Evolutionary conservation across 768 basidiomycete species (phyloP), one percentile per base, ranked within the genome.

Genomic region (Fistulinella prunicolor): DNA sequence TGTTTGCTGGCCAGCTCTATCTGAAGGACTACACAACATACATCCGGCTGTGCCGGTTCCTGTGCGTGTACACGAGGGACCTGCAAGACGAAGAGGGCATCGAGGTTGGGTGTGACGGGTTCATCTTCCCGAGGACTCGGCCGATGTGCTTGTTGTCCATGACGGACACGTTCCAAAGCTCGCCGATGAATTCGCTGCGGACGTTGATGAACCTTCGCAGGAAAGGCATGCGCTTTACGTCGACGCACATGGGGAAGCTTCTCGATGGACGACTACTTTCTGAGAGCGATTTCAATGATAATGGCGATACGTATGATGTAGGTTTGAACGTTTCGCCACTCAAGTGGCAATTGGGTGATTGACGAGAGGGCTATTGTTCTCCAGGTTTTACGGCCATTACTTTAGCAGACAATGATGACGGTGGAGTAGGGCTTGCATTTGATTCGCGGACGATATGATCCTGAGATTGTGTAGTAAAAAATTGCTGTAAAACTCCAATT

Each of bases 221-320:
- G 49, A 76, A 73, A 47, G 73, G 73, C 9, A 57, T 69, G 56
- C 54, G 60, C 16, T 76, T 64, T 49, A 39, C 50, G 16, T 41
- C 51, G 38, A 74, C 73, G 14, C 73, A 36, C 17, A 36, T 36
- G 35, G 35, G 35, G 16, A 36, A 36, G 17, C 17, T 36, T 5
- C 35, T 36, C 24, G 49, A 65, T 38, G 62, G 54, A n/a, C 58
- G 47, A 40, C 36, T 45, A 4, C 48, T 70, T 41, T 49, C 21
- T 1, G 38, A 46, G 30, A 49, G 54, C 40, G 69, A 69, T 41
- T 67, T 70, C n/a, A 28, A 38, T 9, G 30, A 23, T 28, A n/a
- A n/a, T n/a, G n/a, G n/a, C n/a, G n/a, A n/a, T n/a, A n/a, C n/a
- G n/a, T n/a, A n/a, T n/a, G n/a, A n/a, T n/a, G n/a, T n/a, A n/a